phyloP scores from a whole-genome alignment of 2,329 filamentous ascomycete genomes.

The Colletotrichum plurivorum region DNA sequence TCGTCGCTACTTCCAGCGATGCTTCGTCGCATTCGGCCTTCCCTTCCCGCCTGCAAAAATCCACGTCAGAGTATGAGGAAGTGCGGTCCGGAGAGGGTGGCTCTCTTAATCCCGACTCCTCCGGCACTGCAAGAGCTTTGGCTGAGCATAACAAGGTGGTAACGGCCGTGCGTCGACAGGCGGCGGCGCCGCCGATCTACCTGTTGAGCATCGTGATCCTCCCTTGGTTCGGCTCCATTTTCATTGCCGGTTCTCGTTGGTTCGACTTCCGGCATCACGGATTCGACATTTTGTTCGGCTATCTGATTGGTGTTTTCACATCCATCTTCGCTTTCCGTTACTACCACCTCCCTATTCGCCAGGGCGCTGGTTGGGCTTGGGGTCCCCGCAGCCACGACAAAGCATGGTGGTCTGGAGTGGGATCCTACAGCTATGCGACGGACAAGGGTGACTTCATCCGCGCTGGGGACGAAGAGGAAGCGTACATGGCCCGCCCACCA shows the following conservation, averaged over 20 bases:
- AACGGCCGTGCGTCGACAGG: slow-evolving; percentile 75
- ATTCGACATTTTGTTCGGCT: slow-evolving; percentile 94
- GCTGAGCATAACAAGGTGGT: slow-evolving; percentile 56
- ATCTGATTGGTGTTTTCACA: slow-evolving; percentile 79
- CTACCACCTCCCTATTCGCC: slow-evolving; percentile 85
- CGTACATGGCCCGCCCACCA: slow-evolving; percentile 26
- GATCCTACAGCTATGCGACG: slow-evolving; percentile 69
- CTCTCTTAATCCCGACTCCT: slow-evolving; percentile 29
- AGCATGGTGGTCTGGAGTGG: slow-evolving; percentile 85
- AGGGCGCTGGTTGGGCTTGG: slow-evolving; percentile 93
- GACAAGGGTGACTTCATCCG: slow-evolving; percentile 50
- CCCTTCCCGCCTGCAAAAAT: slow-evolving; percentile 76
- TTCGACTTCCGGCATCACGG: slow-evolving; percentile 91
- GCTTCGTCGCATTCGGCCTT: slow-evolving; percentile 74
- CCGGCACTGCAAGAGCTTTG: slow-evolving; percentile 47
- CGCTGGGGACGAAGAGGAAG: slow-evolving; percentile 49
- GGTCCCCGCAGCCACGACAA: slow-evolving; percentile 79
- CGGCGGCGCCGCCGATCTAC: slow-evolving; percentile 87
- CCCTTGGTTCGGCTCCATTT: slow-evolving; percentile 82
- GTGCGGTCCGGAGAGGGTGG: slow-evolving; percentile 33
- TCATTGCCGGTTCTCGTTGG: slow-evolving; percentile 88
- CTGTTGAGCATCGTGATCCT: slow-evolving; percentile 78
- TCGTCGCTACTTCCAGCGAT: slow-evolving; percentile 68
- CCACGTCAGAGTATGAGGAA: slow-evolving; percentile 53
- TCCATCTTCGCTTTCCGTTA: slow-evolving; percentile 84